Conservation (phyloP, 768 basidiomycete genomes). For the Leccinellum rugosiceps region DNA sequence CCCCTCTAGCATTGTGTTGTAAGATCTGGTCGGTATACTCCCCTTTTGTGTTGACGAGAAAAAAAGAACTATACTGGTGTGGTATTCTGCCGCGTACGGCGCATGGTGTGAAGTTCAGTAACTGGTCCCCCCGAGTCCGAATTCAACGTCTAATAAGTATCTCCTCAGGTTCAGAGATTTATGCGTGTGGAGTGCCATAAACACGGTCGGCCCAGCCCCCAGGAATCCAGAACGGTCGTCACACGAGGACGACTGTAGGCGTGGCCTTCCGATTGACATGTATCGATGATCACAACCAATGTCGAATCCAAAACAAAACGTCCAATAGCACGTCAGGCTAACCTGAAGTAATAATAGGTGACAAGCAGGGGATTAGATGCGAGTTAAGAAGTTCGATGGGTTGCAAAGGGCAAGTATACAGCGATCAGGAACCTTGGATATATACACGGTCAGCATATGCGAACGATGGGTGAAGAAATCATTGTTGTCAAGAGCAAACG, state of each 20-base stretch:
- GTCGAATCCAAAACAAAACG: not conserved
- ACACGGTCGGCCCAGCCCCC: too few species aligned
- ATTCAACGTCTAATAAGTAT: too few species aligned
- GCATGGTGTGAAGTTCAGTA: too few species aligned
- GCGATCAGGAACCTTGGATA: slow-evolving; percentile 23
- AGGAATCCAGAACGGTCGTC: too few species aligned
- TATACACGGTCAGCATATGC: slow-evolving; percentile 32
- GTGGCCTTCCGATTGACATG: not conserved
- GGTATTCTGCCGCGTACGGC: too few species aligned
- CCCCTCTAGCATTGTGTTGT: not conserved
- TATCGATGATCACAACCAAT: too few species aligned
- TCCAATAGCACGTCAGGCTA: slow-evolving; percentile 13
- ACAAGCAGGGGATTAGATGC: slow-evolving; percentile 32
- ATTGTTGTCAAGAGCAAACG: slow-evolving; percentile 2
- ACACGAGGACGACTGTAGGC: too few species aligned
- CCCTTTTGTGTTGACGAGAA: not conserved
- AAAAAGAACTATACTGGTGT: too few species aligned
- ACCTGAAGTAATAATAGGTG: slow-evolving; percentile 9
- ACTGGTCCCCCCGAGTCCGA: too few species aligned
- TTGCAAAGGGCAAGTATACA: slow-evolving; percentile 26
- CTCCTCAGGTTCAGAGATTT: too few species aligned
- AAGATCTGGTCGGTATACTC: not conserved
- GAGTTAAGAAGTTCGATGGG: slow-evolving; percentile 20
- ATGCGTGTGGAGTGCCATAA: too few species aligned
- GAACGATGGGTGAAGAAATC: not conserved